Evolutionary conservation across 2,329 filamentous ascomycete species (phyloP).

Genomic region (Paramyrothecium sp.): DNA sequence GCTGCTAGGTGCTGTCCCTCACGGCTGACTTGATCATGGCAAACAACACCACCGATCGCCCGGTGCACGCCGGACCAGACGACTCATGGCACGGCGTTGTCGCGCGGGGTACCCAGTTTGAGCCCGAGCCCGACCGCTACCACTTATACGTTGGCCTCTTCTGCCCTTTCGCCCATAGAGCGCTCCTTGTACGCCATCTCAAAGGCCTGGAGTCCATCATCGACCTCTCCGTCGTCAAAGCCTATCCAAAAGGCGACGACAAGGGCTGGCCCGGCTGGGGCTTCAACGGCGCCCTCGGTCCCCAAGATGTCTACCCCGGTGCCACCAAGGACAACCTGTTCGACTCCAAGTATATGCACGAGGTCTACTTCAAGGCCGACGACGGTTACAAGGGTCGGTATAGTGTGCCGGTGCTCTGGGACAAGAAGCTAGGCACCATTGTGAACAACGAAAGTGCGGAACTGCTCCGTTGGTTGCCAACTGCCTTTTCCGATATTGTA

Average conservation of each 20-base stretch:
- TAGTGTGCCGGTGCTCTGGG: conserved; percentile 72
- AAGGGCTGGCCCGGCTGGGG: conserved; percentile 63
- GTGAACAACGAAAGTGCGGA: conserved; percentile 82
- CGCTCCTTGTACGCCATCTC: conserved; percentile 67
- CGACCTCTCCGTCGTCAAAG: conserved; percentile 58
- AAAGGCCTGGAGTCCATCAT: conserved; percentile 73
- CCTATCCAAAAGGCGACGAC: conserved; percentile 65
- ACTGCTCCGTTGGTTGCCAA: conserved; percentile 81
- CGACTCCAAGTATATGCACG: conserved; percentile 62
- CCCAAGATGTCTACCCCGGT: conserved; percentile 51
- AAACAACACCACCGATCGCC: background rate
- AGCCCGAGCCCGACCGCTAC: conserved; percentile 58
- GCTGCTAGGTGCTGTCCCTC: no score
- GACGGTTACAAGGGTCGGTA: conserved; percentile 67
- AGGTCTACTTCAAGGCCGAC: conserved; percentile 69
- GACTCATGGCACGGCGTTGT: conserved; percentile 23
- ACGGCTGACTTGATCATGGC: background rate
- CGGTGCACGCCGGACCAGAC: conserved; percentile 14
- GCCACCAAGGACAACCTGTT: conserved; percentile 64
- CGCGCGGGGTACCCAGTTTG: conserved; percentile 36
- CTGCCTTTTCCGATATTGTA: conserved; percentile 64
- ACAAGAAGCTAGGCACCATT: conserved; percentile 65
- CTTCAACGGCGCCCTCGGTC: conserved; percentile 50
- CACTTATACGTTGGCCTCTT: conserved; percentile 59
- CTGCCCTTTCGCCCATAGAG: conserved; percentile 70